A percentile compares a stretch with the other conserved stretches of the same genome.
Evolutionary conservation across 768 basidiomycete species (phyloP).

Genomic region (Lactifluus piperatus): DNA sequence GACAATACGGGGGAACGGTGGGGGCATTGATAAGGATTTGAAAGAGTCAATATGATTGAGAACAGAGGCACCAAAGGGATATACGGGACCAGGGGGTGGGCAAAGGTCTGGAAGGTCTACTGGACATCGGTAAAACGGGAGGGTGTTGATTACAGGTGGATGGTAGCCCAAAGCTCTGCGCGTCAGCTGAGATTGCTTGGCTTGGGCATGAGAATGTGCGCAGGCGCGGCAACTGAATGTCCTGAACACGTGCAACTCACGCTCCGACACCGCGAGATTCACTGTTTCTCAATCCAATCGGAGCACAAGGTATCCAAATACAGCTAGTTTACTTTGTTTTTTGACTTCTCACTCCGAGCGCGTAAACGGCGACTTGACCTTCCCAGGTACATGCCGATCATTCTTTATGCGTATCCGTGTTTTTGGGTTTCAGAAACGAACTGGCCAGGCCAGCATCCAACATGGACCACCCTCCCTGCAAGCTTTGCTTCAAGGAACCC

Average conservation of each 20-base stretch:
- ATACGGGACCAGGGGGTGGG: too few species aligned
- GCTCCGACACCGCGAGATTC: background rate
- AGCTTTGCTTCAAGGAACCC: conserved; percentile 9
- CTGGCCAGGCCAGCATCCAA: conserved; percentile 9
- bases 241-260: conserved; percentile 8
- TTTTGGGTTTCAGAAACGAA: conserved; percentile 2
- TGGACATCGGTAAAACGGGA: too few species aligned
- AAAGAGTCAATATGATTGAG: conserved; percentile 9
- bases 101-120: too few species aligned
- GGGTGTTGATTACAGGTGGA: background rate
- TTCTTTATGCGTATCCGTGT: background rate
- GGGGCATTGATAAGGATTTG: conserved; percentile 23
- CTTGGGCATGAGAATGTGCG: background rate
- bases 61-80: too few species aligned
- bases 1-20: too few species aligned
- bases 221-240: too few species aligned
- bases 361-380: conserved; percentile 14
- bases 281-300: background rate
- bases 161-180: too few species aligned
- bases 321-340: conserved; percentile 7
- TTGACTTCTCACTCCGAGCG: background rate
- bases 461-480: background rate
- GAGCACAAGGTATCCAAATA: background rate
- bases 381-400: conserved; percentile 15
- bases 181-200: background rate